A percentile compares a stretch with the other conserved stretches of the same genome.
These are phyloP conservation scores for Sporobolomyces phaffii DNA, from an alignment of 768 basidiomycete species.

Conservation along the genomic window DNA sequence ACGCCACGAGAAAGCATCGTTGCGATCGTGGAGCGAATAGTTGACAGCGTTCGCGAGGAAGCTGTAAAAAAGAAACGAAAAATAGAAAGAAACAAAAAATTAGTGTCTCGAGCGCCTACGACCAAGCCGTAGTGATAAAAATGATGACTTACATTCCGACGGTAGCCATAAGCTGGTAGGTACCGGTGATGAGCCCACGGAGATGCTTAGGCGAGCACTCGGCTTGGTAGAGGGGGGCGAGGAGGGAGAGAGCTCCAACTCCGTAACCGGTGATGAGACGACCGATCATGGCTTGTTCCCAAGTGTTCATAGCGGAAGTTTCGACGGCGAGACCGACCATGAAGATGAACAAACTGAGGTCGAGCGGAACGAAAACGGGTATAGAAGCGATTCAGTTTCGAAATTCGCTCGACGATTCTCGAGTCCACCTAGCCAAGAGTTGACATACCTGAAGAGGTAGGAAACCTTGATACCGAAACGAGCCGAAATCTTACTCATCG, in stretches of 20 bases:
- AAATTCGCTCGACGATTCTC: no score
- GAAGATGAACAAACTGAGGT: constrained; percentile 32
- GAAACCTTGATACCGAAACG: constrained; percentile 33
- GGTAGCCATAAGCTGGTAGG: constrained; percentile 83
- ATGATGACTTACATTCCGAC: constrained; percentile 50
- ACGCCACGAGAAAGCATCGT: constrained; percentile 30
- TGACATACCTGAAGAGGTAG: constrained; percentile 15
- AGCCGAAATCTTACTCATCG: constrained; percentile 8
- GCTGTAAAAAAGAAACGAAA: constrained; percentile 49
- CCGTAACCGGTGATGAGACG: constrained; percentile 27
- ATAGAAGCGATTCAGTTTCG: neutral
- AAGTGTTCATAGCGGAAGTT: constrained; percentile 14
- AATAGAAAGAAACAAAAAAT: neutral
- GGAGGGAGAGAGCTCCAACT: constrained; percentile 30
- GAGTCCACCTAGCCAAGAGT: neutral
- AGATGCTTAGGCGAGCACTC: constrained; percentile 83
- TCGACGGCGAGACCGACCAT: constrained; percentile 33
- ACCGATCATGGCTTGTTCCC: constrained; percentile 25
- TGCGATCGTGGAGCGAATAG: constrained; percentile 29
- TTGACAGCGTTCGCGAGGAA: constrained; percentile 53
- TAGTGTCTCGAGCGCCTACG: neutral
- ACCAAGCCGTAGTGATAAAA: neutral
- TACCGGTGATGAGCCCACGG: constrained; percentile 73
- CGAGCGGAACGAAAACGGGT: no score
- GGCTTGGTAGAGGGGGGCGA: constrained; percentile 76